Evolutionary conservation across 2,329 filamentous ascomycete genomes (phyloP), one percentile per base, ranked within the genome.

Genomic region (Hypoxylon sp.): DNA sequence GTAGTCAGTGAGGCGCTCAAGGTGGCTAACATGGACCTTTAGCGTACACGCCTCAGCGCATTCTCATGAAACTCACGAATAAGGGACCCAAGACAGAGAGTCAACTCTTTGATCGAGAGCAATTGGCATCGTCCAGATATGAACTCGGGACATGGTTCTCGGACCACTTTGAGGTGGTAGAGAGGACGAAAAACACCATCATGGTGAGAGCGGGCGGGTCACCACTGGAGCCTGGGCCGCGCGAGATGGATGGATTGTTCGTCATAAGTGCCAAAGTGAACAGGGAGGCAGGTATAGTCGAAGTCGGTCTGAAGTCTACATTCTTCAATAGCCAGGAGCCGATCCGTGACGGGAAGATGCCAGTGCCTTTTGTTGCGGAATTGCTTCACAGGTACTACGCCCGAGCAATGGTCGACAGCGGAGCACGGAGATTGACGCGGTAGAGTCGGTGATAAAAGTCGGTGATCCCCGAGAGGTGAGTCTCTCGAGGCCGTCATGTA

Each of bases 91-190:
- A 86, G 42, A 91, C 89, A 0, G 81, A 84, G 1, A 75, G 82
- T 51, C 88, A 92, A 70, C 85, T 92, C 1, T 93, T 91, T 89
- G 84, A 85, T 2, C 81, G 77, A 2, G 79, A 84, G 10, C 83
- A 90, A 57, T 84, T 93, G 1, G 77, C 83, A 5, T 73, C 79
- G n/a, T 88, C 83, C 64, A 83, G 72, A 8, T 93, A 92, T 76
- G 85, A 89, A 20, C 82, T 85, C 42, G 90, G 90, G 35, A 91
- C 90, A 0, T 76, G 83, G 44, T 86, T 93, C 64, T 91, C 88
- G 2, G 90, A 93, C 76, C 91, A 93, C 78, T 93, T 93, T 75
- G 89, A 92, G 77, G 90, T 93, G 0, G 81, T 93, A 0, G 86
- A 89, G 59, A 90, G 90, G 79, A 89, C 86, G 0, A 81, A 86